Conservation (phyloP, 306 rosid genomes). For the Herpetospermum pedunculosum region DNA sequence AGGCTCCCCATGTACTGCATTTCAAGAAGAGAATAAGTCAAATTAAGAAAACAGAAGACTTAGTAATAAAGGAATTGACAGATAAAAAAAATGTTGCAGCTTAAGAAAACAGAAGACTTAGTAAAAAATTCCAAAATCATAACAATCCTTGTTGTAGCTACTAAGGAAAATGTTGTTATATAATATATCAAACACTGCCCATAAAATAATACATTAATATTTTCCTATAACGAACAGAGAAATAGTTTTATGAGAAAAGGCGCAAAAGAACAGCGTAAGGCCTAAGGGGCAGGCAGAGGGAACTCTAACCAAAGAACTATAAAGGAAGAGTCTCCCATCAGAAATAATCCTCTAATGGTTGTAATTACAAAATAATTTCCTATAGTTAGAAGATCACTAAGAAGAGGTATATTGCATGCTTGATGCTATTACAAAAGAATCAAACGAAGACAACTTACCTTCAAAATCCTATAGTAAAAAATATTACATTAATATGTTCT, state of each 20-base stretch:
- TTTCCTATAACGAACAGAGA: not conserved
- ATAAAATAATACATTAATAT: not conserved
- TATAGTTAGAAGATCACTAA: not conserved
- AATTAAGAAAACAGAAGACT: constrained; percentile 4
- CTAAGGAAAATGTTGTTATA: not conserved
- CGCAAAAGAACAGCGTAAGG: not conserved
- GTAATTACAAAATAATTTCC: not conserved
- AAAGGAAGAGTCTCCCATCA: not conserved
- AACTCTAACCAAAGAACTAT: not conserved
- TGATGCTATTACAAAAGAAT: not conserved
- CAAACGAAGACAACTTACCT: not conserved
- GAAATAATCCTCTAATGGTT: not conserved
- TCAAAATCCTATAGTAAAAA: not conserved
- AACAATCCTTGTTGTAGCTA: not conserved
- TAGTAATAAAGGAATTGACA: not conserved
- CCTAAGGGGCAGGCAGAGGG: not conserved
- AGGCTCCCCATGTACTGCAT: constrained; percentile 93
- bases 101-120: not conserved
- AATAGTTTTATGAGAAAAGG: not conserved
- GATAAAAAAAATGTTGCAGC: not conserved
- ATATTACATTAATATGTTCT: not conserved
- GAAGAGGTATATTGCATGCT: not conserved
- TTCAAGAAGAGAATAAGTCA: constrained; percentile 10
- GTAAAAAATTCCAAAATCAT: not conserved
- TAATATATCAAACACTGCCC: not conserved